A percentile compares a stretch with the other conserved stretches of the same genome.
These are phyloP conservation scores for Sporisorium graminicola DNA, from an alignment of 1,284 basidiomycete genomes.

Conservation along the genomic window DNA sequence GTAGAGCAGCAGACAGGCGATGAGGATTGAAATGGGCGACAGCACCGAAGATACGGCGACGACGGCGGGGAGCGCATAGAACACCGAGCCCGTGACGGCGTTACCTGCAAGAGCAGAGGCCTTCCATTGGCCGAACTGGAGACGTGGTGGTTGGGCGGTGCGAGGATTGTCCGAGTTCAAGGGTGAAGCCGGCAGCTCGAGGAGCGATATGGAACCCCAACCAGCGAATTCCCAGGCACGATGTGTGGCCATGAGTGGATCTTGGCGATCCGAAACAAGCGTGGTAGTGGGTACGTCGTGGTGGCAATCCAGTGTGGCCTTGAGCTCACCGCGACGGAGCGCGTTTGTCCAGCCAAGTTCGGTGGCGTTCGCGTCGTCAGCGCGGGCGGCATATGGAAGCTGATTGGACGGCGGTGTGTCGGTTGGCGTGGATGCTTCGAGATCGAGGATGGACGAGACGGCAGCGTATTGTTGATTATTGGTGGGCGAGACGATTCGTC, in stretches of 20 bases:
- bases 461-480: constrained; percentile 21
- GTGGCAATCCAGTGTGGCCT: constrained; percentile 7
- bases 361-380: constrained; percentile 18
- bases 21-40: constrained; percentile 55
- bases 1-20: constrained; percentile 53
- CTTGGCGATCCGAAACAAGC: constrained; percentile 34
- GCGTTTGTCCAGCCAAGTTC: constrained; percentile 26
- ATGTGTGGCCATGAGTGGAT: constrained; percentile 47
- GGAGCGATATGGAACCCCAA: constrained; percentile 59
- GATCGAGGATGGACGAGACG: constrained; percentile 24
- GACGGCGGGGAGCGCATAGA: constrained; percentile 60
- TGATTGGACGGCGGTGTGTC: not conserved
- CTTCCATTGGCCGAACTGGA: constrained; percentile 52
- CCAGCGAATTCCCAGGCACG: constrained; percentile 59
- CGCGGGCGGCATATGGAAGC: not conserved
- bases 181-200: constrained; percentile 41
- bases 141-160: not conserved
- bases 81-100: constrained; percentile 57
- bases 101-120: constrained; percentile 57
- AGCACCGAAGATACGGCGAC: constrained; percentile 49
- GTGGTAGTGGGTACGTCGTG: constrained; percentile 22
- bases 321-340: constrained; percentile 38
- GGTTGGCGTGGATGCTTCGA: constrained; percentile 23
- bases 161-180: not conserved
- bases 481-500: constrained; percentile 50